Base-by-base conservation (phyloP, 441 rosid species). In the Jatropha podagrica region DNA sequence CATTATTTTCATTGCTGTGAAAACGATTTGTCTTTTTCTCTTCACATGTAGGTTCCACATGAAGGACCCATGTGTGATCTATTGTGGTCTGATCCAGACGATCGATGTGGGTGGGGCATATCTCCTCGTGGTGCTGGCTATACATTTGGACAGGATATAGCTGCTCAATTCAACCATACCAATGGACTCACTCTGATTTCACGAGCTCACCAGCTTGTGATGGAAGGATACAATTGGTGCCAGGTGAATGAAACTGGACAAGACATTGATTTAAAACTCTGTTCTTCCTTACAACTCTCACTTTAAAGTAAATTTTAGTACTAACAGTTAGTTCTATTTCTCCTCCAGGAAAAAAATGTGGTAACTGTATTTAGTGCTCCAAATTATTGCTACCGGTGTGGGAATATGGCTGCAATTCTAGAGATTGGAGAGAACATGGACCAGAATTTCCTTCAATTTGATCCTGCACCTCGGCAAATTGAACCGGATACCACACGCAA, bases 61-160 rank as follows among this genome's bases (percentile, higher is more conserved):
- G 99, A 95, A 87, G 99, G 99, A 74, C 99, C 99, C 49, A 96
- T 96, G 99, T 96, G 99, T 44, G 99, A 96, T 83, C 86, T 96
- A 61, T 83, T 96, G 74, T 96, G 99, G 99, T 96, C 99, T 32
- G 99, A 96, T 80, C 99, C 99, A 27, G 99, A 96, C 23, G 99
- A 96, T 51, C 93, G 99, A 12, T 96, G 99, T 77, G 99, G 99
- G 42, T 96, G 99, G 99, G 99, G 98, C 59, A 93, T 96, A 80
- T 96, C 99, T 68, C 99, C 99, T 10, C 97, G 98, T 60, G 99
- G 99, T 74, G 99, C 99, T 62, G 99, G 99, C 42, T 95, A 95
- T 80, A 95, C 99, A 6, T 96, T 96, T 76, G 99, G 99, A 72
- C 98, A 93, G 83, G 99, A 96, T 78, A 92, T 95, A 73, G 96